These are phyloP conservation scores for Fusarium sororula DNA, from an alignment of 2,329 filamentous ascomycete genomes.

Conservation along the genomic window DNA sequence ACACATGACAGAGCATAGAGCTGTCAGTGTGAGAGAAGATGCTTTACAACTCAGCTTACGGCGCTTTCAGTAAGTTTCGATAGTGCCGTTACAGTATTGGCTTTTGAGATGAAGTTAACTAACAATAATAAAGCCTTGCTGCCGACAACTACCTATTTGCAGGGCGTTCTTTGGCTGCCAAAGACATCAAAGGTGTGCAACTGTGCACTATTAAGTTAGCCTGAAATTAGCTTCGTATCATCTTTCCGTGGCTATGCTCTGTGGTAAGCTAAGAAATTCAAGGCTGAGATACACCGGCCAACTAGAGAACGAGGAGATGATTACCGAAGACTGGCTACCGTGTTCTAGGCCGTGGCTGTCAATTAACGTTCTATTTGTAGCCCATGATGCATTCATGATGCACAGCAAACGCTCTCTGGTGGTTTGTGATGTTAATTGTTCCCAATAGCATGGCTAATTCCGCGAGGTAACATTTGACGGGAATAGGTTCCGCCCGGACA, in stretches of 20 bases:
- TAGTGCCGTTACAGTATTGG: not conserved
- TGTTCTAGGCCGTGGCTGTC: not conserved
- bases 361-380: not conserved
- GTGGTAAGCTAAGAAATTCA: conserved; percentile 9
- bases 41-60: not conserved
- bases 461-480: not conserved
- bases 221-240: not conserved
- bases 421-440: not conserved
- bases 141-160: not conserved
- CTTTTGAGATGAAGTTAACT: not conserved
- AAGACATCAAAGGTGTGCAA: not conserved
- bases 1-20: not conserved
- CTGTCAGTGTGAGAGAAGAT: not conserved
- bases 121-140: no score
- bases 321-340: not conserved
- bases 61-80: not conserved
- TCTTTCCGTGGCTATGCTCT: not conserved
- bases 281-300: conserved; percentile 13
- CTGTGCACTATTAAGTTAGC: not conserved
- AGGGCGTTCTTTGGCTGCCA: not conserved
- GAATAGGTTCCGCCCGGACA: not conserved
- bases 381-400: not conserved
- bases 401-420: not conserved
- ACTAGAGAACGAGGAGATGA: conserved; percentile 7
- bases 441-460: not conserved